phyloP scores from a whole-genome alignment of 2,329 filamentous ascomycete genomes.

The Aureobasidium mangrovei region DNA sequence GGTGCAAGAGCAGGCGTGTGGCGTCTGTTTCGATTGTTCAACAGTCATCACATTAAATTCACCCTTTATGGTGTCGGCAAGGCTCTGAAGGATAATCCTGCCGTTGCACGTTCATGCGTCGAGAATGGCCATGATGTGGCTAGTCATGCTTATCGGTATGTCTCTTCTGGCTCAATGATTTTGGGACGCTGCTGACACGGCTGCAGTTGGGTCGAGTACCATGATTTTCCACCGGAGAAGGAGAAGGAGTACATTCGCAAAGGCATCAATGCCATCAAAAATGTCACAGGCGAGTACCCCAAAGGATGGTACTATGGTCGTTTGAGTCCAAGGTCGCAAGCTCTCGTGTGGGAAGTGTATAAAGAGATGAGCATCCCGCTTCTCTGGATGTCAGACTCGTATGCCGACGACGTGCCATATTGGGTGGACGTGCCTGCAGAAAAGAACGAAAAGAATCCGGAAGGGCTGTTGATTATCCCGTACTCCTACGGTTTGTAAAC shows the following conservation, averaged over 20 bases:
- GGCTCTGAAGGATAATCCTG: slow-evolving; percentile 41
- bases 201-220: slow-evolving; percentile 45
- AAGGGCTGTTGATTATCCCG: slow-evolving; percentile 47
- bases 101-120: slow-evolving; percentile 39
- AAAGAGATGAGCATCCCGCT: slow-evolving; percentile 45
- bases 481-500: slow-evolving; percentile 34
- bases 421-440: slow-evolving; percentile 47
- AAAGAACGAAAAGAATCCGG: slow-evolving; percentile 30
- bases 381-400: slow-evolving; percentile 43
- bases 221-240: slow-evolving; percentile 37
- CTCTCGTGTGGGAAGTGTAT: slow-evolving; percentile 41
- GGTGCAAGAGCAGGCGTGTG: slow-evolving; percentile 42
- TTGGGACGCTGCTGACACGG: background rate
- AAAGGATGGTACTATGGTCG: slow-evolving; percentile 45
- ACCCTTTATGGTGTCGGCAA: slow-evolving; percentile 44
- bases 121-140: slow-evolving; percentile 45
- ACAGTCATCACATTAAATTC: slow-evolving; percentile 41
- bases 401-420: slow-evolving; percentile 49
- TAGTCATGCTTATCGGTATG: slow-evolving; percentile 30
- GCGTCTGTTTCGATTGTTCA: slow-evolving; percentile 43
- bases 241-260: slow-evolving; percentile 42
- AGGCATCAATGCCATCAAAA: slow-evolving; percentile 33
- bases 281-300: slow-evolving; percentile 38
- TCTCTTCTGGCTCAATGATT: background rate
- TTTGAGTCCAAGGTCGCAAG: slow-evolving; percentile 36